Percentiles rank a stretch among this genome's conserved stretches.
Conservation (phyloP, 139 green algal species). For the Coelastrella sp. region DNA sequence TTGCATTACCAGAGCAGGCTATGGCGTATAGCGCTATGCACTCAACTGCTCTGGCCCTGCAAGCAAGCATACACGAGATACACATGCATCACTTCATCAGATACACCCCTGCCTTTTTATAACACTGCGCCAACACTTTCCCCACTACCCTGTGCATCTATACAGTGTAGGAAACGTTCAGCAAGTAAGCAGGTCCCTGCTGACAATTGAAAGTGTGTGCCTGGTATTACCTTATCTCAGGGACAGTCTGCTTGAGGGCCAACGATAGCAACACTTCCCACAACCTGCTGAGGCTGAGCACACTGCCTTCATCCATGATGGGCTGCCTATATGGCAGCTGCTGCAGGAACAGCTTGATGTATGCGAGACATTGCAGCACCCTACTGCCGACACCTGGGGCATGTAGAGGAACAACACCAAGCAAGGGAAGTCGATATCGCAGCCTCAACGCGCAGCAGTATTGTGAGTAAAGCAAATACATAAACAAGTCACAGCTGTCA, state of each 20-base stretch:
- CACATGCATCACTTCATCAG: background rate
- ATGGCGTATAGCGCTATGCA: conserved; percentile 30
- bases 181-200: background rate
- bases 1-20: background rate
- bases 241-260: conserved; percentile 28
- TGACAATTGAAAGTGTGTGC: background rate
- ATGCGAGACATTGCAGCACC: conserved; percentile 12
- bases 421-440: background rate
- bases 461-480: no score
- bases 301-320: background rate
- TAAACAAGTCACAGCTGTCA: no score
- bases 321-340: conserved; percentile 25
- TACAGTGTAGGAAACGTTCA: background rate
- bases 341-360: conserved; percentile 27
- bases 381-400: background rate
- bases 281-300: conserved; percentile 5
- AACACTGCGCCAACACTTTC: background rate
- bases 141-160: no score
- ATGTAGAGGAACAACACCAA: background rate
- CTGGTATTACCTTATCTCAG: conserved; percentile 17
- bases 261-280: conserved; percentile 35
- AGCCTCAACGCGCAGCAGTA: background rate
- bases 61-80: background rate
- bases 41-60: conserved; percentile 33
- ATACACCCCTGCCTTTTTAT: no score